Percentiles rank a stretch among this genome's conserved stretches.
Evolutionary conservation across 176 grass and related monocot species (phyloP).

Genomic region (Juncus effusus): DNA sequence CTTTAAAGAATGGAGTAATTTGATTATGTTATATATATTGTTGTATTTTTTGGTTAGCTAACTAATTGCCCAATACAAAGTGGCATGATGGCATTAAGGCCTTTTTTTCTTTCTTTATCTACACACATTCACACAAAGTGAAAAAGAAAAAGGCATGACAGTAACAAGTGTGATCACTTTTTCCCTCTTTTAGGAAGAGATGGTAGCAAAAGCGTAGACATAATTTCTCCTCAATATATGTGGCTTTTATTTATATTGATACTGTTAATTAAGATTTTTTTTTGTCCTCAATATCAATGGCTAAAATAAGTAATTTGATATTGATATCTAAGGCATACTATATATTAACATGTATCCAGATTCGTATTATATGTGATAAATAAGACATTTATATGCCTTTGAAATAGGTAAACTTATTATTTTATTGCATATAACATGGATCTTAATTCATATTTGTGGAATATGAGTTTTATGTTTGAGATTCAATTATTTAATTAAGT

Average conservation of each 20-base stretch:
- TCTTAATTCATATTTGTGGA: too few relatives aligned
- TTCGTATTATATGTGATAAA: too few relatives aligned
- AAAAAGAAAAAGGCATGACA: slow-evolving; percentile 32
- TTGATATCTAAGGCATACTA: too few relatives aligned
- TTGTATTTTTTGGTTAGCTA: not conserved
- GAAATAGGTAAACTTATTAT: too few relatives aligned
- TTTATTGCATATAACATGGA: too few relatives aligned
- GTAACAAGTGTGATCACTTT: slow-evolving; percentile 31
- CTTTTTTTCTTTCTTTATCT: slow-evolving; percentile 17
- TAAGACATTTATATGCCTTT: too few relatives aligned
- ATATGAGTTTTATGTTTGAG: too few relatives aligned
- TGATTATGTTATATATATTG: not conserved
- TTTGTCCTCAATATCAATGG: too few relatives aligned
- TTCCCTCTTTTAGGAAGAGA: not conserved
- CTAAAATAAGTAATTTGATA: too few relatives aligned
- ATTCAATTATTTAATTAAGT: too few relatives aligned
- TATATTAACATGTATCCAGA: too few relatives aligned
- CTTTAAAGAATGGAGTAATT: not conserved
- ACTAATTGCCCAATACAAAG: slow-evolving; percentile 19
- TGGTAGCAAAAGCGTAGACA: slow-evolving; percentile 27
- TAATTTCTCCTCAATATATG: slow-evolving; percentile 28
- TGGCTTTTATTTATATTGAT: slow-evolving; percentile 22
- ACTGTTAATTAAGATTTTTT: not conserved
- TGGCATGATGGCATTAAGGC: slow-evolving; percentile 13
- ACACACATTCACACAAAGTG: slow-evolving; percentile 27